phyloP scores from a whole-genome alignment of 345 rosid genomes.

The Rhodomyrtus tomentosa region DNA sequence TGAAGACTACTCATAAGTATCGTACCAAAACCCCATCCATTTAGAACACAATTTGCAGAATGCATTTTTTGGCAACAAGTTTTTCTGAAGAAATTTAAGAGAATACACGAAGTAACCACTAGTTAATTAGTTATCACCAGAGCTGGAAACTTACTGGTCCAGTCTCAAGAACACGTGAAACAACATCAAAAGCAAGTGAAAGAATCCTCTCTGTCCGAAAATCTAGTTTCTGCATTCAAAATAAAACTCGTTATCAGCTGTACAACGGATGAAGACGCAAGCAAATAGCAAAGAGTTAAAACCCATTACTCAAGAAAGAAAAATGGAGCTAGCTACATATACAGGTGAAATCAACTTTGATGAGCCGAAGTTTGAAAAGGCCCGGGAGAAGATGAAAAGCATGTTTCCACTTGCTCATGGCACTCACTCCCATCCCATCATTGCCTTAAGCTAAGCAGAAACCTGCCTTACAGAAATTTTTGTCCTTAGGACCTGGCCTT shows the following conservation, averaged over 20 bases:
- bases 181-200: slow-evolving; percentile 67
- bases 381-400: not conserved
- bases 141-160: slow-evolving; percentile 54
- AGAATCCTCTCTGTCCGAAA: slow-evolving; percentile 54
- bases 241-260: not conserved
- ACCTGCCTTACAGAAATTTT: not conserved
- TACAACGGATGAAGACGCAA: not conserved
- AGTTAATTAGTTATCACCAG: not conserved
- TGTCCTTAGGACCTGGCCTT: not conserved
- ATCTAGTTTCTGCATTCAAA: slow-evolving; percentile 53
- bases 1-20: not conserved
- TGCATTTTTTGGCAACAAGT: not conserved
- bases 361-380: not conserved
- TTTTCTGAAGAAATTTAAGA: not conserved
- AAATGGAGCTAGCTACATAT: not conserved
- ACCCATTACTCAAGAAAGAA: not conserved
- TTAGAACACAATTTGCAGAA: not conserved
- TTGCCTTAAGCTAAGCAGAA: not conserved
- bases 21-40: not conserved
- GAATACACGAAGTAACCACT: not conserved
- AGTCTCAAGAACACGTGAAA: slow-evolving; percentile 71
- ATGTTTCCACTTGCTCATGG: not conserved
- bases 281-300: not conserved
- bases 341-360: not conserved
- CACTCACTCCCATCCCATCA: not conserved